A percentile compares a stretch with the other conserved stretches of the same genome.
phyloP scores from a whole-genome alignment of 768 basidiomycete genomes.

The Tricholoma sp. region DNA sequence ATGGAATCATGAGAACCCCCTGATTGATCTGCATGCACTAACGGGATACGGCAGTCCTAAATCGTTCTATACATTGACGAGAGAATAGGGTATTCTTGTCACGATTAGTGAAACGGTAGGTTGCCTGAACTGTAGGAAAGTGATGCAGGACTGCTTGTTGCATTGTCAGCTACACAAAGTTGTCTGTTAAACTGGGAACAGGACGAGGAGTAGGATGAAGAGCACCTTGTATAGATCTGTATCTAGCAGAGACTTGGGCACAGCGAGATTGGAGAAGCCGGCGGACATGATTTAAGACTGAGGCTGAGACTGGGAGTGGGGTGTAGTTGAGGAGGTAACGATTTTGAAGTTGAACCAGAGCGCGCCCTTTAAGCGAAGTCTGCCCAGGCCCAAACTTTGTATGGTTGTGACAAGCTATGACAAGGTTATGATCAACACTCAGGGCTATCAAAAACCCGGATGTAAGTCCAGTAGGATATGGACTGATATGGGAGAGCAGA shows the following conservation, averaged over 20 bases:
- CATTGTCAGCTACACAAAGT: constrained; percentile 73
- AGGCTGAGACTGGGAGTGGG: no score
- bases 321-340: neutral
- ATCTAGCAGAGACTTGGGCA: constrained; percentile 69
- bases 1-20: neutral
- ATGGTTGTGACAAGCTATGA: no score
- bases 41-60: constrained; percentile 54
- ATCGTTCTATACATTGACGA: constrained; percentile 55
- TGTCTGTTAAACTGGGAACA: constrained; percentile 4
- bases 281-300: constrained; percentile 27
- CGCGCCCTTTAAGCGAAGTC: no score
- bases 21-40: constrained; percentile 18
- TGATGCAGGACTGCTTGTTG: constrained; percentile 83
- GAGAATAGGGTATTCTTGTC: constrained; percentile 62
- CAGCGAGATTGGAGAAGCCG: constrained; percentile 20
- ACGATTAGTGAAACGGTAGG: constrained; percentile 82
- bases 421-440: no score
- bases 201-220: neutral
- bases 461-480: no score
- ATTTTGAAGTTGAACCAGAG: no score
- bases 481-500: no score
- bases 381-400: no score
- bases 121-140: constrained; percentile 67
- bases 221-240: constrained; percentile 91
- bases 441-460: no score